These are phyloP conservation scores for Solanum corneliomulleri DNA, from an alignment of 257 asterid species.

Conservation along the genomic window DNA sequence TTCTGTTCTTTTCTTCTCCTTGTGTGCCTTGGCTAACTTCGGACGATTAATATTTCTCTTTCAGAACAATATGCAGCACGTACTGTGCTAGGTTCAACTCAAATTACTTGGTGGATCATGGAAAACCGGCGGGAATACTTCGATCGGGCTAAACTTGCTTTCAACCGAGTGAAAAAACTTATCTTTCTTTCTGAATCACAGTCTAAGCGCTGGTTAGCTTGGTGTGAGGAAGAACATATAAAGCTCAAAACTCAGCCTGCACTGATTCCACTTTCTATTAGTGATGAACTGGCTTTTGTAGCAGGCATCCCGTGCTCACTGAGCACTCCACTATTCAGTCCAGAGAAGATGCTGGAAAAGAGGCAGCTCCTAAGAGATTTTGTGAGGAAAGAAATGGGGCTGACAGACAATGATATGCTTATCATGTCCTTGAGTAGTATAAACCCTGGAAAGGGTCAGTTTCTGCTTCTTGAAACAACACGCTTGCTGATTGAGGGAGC, in stretches of 20 bases:
- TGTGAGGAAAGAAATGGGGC: slow-evolving; percentile 80
- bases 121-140: slow-evolving; percentile 92
- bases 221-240: slow-evolving; percentile 91
- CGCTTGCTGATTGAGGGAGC: slow-evolving; percentile 39
- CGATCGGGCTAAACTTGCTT: slow-evolving; percentile 67
- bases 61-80: slow-evolving; percentile 81
- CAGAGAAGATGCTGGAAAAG: slow-evolving; percentile 71
- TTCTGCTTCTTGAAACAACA: slow-evolving; percentile 71
- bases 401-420: slow-evolving; percentile 70
- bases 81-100: slow-evolving; percentile 81
- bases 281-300: slow-evolving; percentile 87
- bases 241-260: slow-evolving; percentile 60
- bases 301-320: slow-evolving; percentile 78
- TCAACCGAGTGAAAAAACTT: slow-evolving; percentile 70
- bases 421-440: slow-evolving; percentile 74
- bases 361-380: slow-evolving; percentile 45
- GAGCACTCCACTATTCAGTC: slow-evolving; percentile 60
- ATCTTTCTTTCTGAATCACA: slow-evolving; percentile 78
- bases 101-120: slow-evolving; percentile 99
- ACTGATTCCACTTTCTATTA: slow-evolving; percentile 77
- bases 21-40: neutral
- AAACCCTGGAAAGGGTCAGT: slow-evolving; percentile 96
- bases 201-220: slow-evolving; percentile 76
- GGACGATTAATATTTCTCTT: neutral
- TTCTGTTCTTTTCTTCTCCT: neutral